phyloP scores from a whole-genome alignment of 805 yeast genomes.

The Priceomyces castillae region DNA sequence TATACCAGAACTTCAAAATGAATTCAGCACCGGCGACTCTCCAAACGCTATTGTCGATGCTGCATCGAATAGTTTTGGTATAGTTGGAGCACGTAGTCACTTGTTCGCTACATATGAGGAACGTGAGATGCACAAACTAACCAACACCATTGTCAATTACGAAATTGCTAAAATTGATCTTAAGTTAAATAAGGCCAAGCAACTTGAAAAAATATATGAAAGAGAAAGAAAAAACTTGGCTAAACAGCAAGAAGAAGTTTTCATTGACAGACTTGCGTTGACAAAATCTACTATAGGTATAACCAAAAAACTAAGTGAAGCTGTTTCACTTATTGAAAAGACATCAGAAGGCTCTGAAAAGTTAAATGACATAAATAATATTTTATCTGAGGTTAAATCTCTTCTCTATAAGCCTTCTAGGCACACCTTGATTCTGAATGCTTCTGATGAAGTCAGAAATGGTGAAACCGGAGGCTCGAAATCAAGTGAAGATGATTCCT shows the following conservation, averaged over 20 bases:
- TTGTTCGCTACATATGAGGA: conserved; percentile 80
- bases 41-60: conserved; percentile 51
- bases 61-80: conserved; percentile 66
- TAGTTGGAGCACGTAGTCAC: conserved; percentile 75
- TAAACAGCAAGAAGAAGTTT: conserved; percentile 63
- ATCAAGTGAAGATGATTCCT: conserved; percentile 2
- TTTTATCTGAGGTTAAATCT: conserved; percentile 31
- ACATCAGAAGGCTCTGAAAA: conserved; percentile 8
- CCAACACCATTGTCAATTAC: conserved; percentile 57
- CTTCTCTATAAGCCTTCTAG: conserved; percentile 33
- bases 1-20: conserved; percentile 1
- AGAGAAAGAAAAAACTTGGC: conserved; percentile 58
- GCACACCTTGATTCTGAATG: conserved; percentile 20
- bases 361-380: conserved; percentile 10
- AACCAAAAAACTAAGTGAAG: conserved; percentile 44
- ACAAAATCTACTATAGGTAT: conserved; percentile 55
- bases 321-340: conserved; percentile 18
- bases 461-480: conserved; percentile 1
- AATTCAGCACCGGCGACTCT: conserved; percentile 1
- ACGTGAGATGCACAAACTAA: conserved; percentile 63
- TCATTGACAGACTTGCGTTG: conserved; percentile 64
- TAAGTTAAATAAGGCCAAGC: conserved; percentile 56
- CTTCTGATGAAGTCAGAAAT: conserved; percentile 1
- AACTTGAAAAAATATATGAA: conserved; percentile 64
- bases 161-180: conserved; percentile 63